These are phyloP conservation scores for Tephrocybe sp. DNA, from an alignment of 768 basidiomycete species.

Conservation along the genomic window DNA sequence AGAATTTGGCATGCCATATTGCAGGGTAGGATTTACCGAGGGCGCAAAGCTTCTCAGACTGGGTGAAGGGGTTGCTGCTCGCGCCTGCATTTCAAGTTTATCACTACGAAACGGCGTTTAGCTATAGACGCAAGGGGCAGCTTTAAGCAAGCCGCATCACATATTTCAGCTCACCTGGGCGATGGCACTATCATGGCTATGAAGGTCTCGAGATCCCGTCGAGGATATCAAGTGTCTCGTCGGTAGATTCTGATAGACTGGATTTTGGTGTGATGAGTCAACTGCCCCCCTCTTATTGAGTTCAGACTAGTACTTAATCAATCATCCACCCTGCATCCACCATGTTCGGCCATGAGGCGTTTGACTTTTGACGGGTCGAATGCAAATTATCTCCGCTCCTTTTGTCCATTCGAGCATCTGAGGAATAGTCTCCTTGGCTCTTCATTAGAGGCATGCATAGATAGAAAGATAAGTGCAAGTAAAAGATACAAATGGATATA, in stretches of 20 bases:
- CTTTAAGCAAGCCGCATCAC: neutral
- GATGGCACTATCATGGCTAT: constrained; percentile 21
- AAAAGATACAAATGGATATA: too few relatives aligned
- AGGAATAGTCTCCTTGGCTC: too few relatives aligned
- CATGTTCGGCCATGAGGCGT: too few relatives aligned
- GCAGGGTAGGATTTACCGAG: constrained; percentile 25
- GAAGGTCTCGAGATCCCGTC: too few relatives aligned
- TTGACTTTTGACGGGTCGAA: too few relatives aligned
- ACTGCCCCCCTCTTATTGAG: neutral
- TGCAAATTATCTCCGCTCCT: too few relatives aligned
- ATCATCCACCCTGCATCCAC: too few relatives aligned
- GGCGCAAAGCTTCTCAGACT: constrained; percentile 24
- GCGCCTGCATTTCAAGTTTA: constrained; percentile 16
- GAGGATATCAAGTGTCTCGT: neutral
- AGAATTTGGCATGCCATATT: constrained; percentile 21
- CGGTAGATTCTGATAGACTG: too few relatives aligned
- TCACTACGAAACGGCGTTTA: constrained; percentile 6
- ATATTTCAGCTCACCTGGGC: constrained; percentile 15
- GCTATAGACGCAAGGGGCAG: neutral
- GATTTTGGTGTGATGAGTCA: neutral
- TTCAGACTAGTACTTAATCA: too few relatives aligned
- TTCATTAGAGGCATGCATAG: too few relatives aligned
- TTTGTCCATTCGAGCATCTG: too few relatives aligned
- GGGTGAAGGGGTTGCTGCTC: constrained; percentile 14
- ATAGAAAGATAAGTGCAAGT: too few relatives aligned